Percentiles rank a stretch among this genome's conserved stretches.
Evolutionary conservation across 2,329 filamentous ascomycete genomes (phyloP).

Genomic region (Chrysosporium queenslandicum): DNA sequence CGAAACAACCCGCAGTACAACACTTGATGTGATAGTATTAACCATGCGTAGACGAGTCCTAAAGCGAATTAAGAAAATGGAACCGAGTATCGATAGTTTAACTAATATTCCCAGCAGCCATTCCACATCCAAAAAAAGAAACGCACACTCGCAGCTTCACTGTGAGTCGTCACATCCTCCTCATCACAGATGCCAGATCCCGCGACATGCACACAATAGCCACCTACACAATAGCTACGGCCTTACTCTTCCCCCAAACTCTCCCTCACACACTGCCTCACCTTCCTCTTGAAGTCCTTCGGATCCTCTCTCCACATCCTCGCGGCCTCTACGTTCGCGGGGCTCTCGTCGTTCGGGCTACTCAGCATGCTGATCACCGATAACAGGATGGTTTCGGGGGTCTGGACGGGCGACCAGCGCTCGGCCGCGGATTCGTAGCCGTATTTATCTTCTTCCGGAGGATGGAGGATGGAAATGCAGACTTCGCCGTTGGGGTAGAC

Average conservation of each 20-base stretch:
- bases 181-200: too few relatives aligned
- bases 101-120: too few relatives aligned
- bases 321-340: constrained; percentile 90
- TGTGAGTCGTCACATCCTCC: too few relatives aligned
- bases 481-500: constrained; percentile 79
- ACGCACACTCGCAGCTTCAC: too few relatives aligned
- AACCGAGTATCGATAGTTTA: too few relatives aligned
- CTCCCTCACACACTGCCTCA: constrained; percentile 68
- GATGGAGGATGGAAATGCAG: constrained; percentile 94
- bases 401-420: constrained; percentile 91
- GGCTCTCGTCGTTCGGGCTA: constrained; percentile 88
- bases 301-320: constrained; percentile 73
- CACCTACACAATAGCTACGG: background rate
- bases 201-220: too few relatives aligned
- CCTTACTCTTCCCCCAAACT: constrained; percentile 61
- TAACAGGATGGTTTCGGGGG: constrained; percentile 84
- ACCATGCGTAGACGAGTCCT: too few relatives aligned
- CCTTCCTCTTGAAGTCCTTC: constrained; percentile 66
- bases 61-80: too few relatives aligned
- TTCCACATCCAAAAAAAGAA: too few relatives aligned
- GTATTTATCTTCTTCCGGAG: constrained; percentile 85
- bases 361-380: constrained; percentile 87
- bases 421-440: constrained; percentile 86
- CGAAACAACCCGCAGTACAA: too few relatives aligned
- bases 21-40: too few relatives aligned